phyloP scores from a whole-genome alignment of 345 rosid genomes.

The Populus nigra region DNA sequence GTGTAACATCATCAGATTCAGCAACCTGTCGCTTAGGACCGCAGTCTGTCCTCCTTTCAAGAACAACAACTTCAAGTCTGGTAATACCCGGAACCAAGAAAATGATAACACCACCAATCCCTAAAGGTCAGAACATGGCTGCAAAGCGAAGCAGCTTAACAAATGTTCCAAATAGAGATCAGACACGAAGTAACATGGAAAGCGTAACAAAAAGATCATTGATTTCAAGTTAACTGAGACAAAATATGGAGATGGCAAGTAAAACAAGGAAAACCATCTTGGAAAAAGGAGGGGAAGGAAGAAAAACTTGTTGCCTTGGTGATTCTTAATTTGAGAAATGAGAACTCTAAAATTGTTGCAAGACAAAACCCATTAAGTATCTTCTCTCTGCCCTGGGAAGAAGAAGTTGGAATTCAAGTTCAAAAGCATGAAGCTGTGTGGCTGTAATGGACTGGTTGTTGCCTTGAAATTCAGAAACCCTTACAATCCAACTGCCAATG shows the following conservation, averaged over 20 bases:
- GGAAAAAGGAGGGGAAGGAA: background rate
- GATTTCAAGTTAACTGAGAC: background rate
- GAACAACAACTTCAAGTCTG: conserved; percentile 70
- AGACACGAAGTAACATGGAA: background rate
- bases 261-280: background rate
- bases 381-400: background rate
- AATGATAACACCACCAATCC: background rate
- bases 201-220: background rate
- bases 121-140: background rate
- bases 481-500: background rate
- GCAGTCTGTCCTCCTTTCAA: conserved; percentile 71
- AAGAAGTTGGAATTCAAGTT: background rate
- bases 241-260: background rate
- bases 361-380: background rate
- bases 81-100: conserved; percentile 33
- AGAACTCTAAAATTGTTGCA: background rate
- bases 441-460: background rate
- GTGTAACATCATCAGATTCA: conserved; percentile 92
- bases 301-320: background rate
- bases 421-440: background rate
- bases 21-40: conserved; percentile 82
- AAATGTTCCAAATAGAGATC: conserved; percentile 6
- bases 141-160: background rate
- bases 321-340: background rate
- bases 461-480: background rate